Evolutionary conservation across 768 basidiomycete genomes (phyloP).

Genomic region (Sporobolomyces phaffii): DNA sequence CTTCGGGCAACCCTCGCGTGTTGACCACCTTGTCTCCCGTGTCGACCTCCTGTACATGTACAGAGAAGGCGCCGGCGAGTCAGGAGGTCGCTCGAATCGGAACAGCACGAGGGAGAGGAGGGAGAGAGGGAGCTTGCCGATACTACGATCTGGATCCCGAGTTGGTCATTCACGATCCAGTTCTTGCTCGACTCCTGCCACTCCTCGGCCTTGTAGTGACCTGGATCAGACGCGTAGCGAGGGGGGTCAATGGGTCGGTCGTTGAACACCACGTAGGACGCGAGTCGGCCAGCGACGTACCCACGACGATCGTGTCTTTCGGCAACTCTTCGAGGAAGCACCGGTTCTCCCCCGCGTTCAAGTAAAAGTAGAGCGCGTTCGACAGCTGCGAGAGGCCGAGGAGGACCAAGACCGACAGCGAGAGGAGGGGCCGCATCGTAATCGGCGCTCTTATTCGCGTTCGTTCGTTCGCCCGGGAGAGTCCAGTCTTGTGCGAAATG

Average conservation of each 20-base stretch:
- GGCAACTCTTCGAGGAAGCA: conserved; percentile 98
- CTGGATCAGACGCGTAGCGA: conserved; percentile 49
- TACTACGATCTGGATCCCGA: conserved; percentile 87
- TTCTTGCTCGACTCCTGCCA: conserved; percentile 68
- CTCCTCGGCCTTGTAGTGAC: conserved; percentile 85
- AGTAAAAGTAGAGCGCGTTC: conserved; percentile 84
- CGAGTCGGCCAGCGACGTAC: too few relatives aligned
- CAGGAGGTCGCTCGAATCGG: neutral
- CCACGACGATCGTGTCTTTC: conserved; percentile 69
- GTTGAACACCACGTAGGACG: too few relatives aligned
- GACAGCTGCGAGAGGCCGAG: conserved; percentile 2
- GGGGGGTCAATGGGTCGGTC: neutral
- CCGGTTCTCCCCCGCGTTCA: conserved; percentile 80
- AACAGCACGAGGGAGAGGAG: neutral
- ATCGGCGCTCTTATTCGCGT: too few relatives aligned
- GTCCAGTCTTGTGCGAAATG: too few relatives aligned
- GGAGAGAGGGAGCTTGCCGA: conserved; percentile 56
- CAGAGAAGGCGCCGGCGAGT: neutral
- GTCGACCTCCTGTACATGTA: conserved; percentile 66
- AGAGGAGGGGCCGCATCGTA: conserved; percentile 13
- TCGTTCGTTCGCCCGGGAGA: too few relatives aligned
- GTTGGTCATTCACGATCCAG: conserved; percentile 65
- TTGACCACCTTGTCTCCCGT: conserved; percentile 73
- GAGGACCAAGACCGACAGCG: neutral
- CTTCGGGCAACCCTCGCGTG: conserved; percentile 81